Evolutionary conservation across 805 yeast genomes (phyloP).

Genomic region (Jamesozyma gamospora): DNA sequence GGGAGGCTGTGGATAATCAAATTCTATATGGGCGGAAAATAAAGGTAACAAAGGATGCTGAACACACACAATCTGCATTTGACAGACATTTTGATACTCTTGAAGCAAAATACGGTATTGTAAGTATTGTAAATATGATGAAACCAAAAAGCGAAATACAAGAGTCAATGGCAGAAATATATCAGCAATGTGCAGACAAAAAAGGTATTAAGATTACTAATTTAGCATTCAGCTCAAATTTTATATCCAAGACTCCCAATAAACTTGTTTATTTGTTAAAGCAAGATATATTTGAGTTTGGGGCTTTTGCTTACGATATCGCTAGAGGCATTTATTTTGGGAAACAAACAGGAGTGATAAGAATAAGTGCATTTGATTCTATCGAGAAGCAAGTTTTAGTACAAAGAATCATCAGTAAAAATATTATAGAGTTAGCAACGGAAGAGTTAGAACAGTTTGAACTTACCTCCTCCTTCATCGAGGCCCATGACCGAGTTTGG

Average conservation of each 20-base stretch:
- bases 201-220: conserved; percentile 30
- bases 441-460: conserved; percentile 34
- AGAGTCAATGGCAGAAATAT: conserved; percentile 53
- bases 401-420: conserved; percentile 55
- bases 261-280: conserved; percentile 44
- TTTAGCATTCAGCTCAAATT: conserved; percentile 30
- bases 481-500: conserved; percentile 74
- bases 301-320: conserved; percentile 71
- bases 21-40: conserved; percentile 75
- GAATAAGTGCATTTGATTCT: conserved; percentile 86
- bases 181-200: conserved; percentile 40
- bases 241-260: conserved; percentile 30
- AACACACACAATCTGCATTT: conserved; percentile 81
- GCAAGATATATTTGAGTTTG: conserved; percentile 65
- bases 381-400: conserved; percentile 79
- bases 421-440: conserved; percentile 41
- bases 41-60: conserved; percentile 64
- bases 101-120: conserved; percentile 68
- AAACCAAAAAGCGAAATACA: conserved; percentile 58
- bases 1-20: conserved; percentile 70
- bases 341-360: conserved; percentile 82
- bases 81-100: conserved; percentile 69
- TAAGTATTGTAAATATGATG: conserved; percentile 70
- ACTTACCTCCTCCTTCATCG: conserved; percentile 40
- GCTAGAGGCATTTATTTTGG: conserved; percentile 48